Conservation (phyloP, 2,329 filamentous ascomycete species). For the Fusarium temperatum region DNA sequence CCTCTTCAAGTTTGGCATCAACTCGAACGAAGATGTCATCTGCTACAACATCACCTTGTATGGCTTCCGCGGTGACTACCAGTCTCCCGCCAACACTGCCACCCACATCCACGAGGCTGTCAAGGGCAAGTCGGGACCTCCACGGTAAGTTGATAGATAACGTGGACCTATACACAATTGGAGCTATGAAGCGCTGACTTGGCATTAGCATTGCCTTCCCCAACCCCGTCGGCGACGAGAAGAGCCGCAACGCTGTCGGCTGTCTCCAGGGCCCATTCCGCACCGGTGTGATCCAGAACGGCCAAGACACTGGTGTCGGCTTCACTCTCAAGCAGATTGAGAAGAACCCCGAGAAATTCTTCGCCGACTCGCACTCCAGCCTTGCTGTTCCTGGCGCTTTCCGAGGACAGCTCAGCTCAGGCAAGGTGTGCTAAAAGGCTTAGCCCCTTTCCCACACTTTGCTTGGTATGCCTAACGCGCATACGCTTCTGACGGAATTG, state of each 20-base stretch:
- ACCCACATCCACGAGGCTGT: conserved; percentile 64
- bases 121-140: conserved; percentile 58
- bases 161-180: not conserved
- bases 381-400: conserved; percentile 60
- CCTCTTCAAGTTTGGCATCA: conserved; percentile 63
- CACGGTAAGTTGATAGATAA: conserved; percentile 46
- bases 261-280: conserved; percentile 51
- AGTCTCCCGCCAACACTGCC: conserved; percentile 59
- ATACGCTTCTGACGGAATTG: not conserved
- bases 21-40: conserved; percentile 54
- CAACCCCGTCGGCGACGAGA: conserved; percentile 54
- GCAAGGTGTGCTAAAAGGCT: conserved; percentile 20
- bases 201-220: conserved; percentile 55
- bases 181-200: not conserved
- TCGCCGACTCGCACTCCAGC: conserved; percentile 62
- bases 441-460: not conserved
- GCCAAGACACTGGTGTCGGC: conserved; percentile 49
- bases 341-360: conserved; percentile 59
- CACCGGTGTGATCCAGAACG: conserved; percentile 44
- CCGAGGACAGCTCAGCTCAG: conserved; percentile 56
- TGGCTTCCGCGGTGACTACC: conserved; percentile 59
- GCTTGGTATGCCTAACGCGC: not conserved
- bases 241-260: conserved; percentile 51
- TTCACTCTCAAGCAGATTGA: conserved; percentile 63
- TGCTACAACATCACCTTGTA: conserved; percentile 62